Conservation (phyloP, 805 yeast genomes). For the Ogataea pignaliae region DNA sequence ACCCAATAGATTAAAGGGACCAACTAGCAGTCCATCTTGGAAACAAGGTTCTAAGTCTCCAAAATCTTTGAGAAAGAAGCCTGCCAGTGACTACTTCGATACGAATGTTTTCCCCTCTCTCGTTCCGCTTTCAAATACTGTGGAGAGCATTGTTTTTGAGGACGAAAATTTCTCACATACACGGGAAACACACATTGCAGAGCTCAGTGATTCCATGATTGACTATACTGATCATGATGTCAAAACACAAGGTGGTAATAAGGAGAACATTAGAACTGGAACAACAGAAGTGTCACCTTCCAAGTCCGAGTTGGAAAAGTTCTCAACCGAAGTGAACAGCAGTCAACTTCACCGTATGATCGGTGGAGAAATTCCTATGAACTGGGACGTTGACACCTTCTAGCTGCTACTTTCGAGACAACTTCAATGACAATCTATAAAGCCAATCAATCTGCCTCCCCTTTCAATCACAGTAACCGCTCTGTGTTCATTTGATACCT, state of each 20-base stretch:
- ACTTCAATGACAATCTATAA: not conserved
- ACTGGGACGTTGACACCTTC: slow-evolving; percentile 20
- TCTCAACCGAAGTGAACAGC: not conserved
- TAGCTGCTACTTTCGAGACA: not conserved
- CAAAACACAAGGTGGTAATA: not conserved
- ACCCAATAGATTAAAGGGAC: slow-evolving; percentile 1
- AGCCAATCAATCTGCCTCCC: not conserved
- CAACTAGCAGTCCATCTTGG: not conserved
- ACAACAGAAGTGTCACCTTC: not conserved
- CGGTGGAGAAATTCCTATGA: slow-evolving; percentile 10
- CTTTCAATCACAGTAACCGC: not conserved
- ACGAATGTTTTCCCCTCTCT: too few species aligned
- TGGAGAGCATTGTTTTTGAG: too few species aligned
- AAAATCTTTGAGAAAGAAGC: slow-evolving; percentile 3
- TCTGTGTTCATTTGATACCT: too few species aligned
- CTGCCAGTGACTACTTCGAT: not conserved
- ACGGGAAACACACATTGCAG: slow-evolving; percentile 16
- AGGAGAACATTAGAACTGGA: not conserved
- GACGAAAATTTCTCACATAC: not conserved
- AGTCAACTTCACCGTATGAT: too few species aligned
- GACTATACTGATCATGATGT: slow-evolving; percentile 21
- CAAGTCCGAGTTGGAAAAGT: not conserved
- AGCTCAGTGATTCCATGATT: slow-evolving; percentile 27
- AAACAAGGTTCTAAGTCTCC: not conserved
- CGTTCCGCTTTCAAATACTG: too few species aligned